Evolutionary conservation across 1,139 yeast genomes (phyloP).

Genomic region (Debaryomyces subglobosus): DNA sequence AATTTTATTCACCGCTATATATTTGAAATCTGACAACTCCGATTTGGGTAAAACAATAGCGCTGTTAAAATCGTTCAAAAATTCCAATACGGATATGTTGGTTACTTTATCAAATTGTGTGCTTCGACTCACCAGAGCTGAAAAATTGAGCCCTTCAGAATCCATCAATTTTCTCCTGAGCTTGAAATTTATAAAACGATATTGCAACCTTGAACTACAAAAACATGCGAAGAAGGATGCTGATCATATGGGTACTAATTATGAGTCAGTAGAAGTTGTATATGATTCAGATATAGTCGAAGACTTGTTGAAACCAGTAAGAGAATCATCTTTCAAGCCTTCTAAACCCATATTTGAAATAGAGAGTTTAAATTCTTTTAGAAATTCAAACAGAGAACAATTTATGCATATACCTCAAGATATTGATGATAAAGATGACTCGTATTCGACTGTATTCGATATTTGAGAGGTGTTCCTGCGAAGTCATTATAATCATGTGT

Average conservation of each 20-base stretch:
- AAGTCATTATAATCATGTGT: no score
- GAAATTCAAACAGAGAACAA: background rate
- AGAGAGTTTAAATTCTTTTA: background rate
- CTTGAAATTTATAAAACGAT: background rate
- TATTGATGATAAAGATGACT: background rate
- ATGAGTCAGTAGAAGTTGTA: background rate
- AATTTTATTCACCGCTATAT: constrained; percentile 26
- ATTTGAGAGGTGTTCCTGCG: no score
- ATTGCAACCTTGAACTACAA: background rate
- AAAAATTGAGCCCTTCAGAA: constrained; percentile 10
- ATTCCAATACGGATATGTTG: constrained; percentile 13
- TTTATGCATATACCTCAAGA: background rate
- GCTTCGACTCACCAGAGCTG: constrained; percentile 15
- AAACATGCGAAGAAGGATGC: background rate
- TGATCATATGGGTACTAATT: background rate
- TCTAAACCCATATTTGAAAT: background rate
- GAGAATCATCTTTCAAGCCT: background rate
- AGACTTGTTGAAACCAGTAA: background rate
- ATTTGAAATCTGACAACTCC: constrained; percentile 17
- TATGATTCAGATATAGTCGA: background rate
- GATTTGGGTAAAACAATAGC: constrained; percentile 18
- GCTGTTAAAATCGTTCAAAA: constrained; percentile 17
- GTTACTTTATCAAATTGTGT: constrained; percentile 18
- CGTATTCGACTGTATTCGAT: background rate
- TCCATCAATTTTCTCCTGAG: background rate